Evolutionary conservation across 148 eudicot genomes (phyloP).

Genomic region (Fagopyrum esculentum): DNA sequence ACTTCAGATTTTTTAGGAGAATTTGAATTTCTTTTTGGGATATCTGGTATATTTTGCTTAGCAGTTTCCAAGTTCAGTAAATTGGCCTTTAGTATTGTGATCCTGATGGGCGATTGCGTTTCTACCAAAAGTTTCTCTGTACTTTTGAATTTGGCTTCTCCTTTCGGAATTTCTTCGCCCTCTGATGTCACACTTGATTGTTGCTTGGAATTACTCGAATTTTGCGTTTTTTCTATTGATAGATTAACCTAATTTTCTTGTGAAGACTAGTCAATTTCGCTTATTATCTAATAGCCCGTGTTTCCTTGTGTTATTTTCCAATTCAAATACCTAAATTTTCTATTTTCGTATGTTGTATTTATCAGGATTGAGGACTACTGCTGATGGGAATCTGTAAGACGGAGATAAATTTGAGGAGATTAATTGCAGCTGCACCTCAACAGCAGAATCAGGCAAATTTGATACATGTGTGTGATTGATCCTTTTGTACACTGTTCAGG

Average conservation of each 20-base stretch:
- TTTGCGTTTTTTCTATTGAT: no score
- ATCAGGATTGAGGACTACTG: constrained; percentile 5
- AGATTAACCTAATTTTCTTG: no score
- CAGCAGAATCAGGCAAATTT: constrained; percentile 77
- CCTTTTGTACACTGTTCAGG: not conserved
- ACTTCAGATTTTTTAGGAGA: no score
- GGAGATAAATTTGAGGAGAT: constrained; percentile 74
- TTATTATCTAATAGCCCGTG: not conserved
- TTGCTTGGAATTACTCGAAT: no score
- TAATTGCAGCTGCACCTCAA: constrained; percentile 68
- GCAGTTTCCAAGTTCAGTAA: no score
- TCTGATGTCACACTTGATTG: not conserved
- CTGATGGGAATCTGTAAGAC: constrained; percentile 68
- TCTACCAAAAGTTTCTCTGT: no score
- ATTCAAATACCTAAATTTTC: not conserved
- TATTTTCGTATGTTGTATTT: not conserved
- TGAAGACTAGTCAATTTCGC: no score
- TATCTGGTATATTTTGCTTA: no score
- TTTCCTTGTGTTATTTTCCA: not conserved
- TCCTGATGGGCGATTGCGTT: no score
- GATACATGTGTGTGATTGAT: constrained; percentile 44
- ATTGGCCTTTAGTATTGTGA: no score
- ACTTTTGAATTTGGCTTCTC: no score
- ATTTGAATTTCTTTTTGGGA: no score
- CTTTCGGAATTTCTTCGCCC: not conserved